These are phyloP conservation scores for Colletotrichum lindemuthianum DNA, from an alignment of 2,329 filamentous ascomycete genomes.

Conservation along the genomic window DNA sequence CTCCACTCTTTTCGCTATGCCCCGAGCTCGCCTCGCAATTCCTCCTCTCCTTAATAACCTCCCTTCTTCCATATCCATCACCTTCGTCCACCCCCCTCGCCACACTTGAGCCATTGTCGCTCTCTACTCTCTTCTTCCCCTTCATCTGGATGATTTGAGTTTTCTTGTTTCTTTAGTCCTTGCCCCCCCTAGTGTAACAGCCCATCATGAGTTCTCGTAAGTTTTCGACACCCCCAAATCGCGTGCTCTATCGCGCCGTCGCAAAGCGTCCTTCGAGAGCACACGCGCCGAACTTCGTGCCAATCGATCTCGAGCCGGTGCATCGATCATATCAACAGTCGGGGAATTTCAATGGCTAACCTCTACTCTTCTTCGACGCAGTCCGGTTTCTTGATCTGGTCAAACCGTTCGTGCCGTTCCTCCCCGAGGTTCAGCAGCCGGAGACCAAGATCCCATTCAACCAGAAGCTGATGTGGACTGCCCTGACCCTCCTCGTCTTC, in stretches of 20 bases:
- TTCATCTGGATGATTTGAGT: constrained; percentile 49
- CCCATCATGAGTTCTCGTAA: constrained; percentile 65
- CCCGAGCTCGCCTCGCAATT: constrained; percentile 38
- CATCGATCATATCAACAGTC: not conserved
- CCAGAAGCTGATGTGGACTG: constrained; percentile 97
- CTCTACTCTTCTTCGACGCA: constrained; percentile 49
- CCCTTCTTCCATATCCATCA: constrained; percentile 44
- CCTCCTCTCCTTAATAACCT: constrained; percentile 48
- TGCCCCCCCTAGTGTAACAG: constrained; percentile 47
- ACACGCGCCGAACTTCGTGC: constrained; percentile 13
- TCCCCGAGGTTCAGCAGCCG: constrained; percentile 97
- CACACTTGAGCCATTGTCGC: constrained; percentile 43
- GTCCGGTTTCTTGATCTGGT: constrained; percentile 99
- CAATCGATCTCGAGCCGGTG: not conserved
- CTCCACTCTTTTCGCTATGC: constrained; percentile 24
- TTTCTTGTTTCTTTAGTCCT: constrained; percentile 41
- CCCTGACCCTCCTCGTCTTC: constrained; percentile 96
- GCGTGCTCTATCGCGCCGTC: constrained; percentile 21
- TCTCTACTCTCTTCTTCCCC: constrained; percentile 42
- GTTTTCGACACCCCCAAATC: constrained; percentile 41
- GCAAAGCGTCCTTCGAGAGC: constrained; percentile 25
- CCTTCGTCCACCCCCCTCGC: constrained; percentile 41
- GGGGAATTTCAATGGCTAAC: constrained; percentile 30
- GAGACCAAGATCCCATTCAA: constrained; percentile 99
- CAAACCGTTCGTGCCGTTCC: constrained; percentile 99